Base-by-base conservation (phyloP, 2,329 filamentous ascomycete species). In the Gyromitra esculenta region DNA sequence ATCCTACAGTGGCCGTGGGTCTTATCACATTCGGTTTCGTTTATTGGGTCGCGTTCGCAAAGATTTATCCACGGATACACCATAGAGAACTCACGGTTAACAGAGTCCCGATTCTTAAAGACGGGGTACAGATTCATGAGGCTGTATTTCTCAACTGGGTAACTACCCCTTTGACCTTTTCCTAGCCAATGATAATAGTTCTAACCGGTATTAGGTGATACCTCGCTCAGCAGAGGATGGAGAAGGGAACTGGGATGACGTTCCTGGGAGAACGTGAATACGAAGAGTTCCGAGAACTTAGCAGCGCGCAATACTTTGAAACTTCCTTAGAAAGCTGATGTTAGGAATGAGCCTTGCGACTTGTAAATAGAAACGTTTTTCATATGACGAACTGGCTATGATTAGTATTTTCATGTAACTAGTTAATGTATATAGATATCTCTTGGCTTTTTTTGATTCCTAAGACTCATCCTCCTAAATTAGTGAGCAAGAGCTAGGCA, bases 1-100 rank as follows among this genome's bases (percentile, higher is more conserved):
- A 76, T 56, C 79, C 79, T 2, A 77, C 72, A 5, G 59, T 79
- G 7, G 68, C 70, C 2, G 52, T 76, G 7, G 56, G 72, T n/a
- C 65, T 81, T 7, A 72, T 81, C 37, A 63, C 62, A 5, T 60
- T 64, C 21, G 79, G 79, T 5, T 67, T 72, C 3, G 9, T 79
- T 9, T 81, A 79, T 72, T 81, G 79, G 79, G 25, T 77, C 8
- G 64, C 41, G 4, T 77, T 81, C 41, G 73, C 67, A 7, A 71
- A 72, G 21, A 21, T 79, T 3, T 76, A 76, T 54, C 78, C 78
- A 15, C 48, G n/a, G 15, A 45, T 65, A 18, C 56, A 65, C 31
- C 65, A 75, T 15, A 67, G 45, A n/a, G 62, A 75, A 35, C 74
- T 78, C 37, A 54, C 39, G 2, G 73, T 77, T 21, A 73, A 56